Conservation (phyloP, 225 moss, liverwort and hornwort species). For the Thuidium tamariscinum region DNA sequence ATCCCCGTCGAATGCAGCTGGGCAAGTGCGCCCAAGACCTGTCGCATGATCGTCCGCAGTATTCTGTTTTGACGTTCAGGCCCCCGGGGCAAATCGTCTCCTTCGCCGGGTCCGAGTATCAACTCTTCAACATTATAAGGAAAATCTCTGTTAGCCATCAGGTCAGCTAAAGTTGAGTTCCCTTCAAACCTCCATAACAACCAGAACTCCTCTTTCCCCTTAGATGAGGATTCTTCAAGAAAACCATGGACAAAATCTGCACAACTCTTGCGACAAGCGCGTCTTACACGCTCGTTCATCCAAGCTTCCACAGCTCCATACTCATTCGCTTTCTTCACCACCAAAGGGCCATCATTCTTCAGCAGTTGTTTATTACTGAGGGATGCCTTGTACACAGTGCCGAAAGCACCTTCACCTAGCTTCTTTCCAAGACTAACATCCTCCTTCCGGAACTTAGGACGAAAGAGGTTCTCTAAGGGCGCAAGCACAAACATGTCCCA, state of each 20-base stretch:
- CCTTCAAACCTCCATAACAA: conserved; percentile 98
- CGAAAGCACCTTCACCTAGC: conserved; percentile 95
- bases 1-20: conserved; percentile 87
- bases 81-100: conserved; percentile 55
- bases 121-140: conserved; percentile 79
- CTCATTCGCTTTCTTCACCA: conserved; percentile 90
- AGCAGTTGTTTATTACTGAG: conserved; percentile 38
- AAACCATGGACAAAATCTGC: conserved; percentile 93
- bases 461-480: conserved; percentile 70
- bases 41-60: conserved; percentile 75
- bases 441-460: conserved; percentile 75
- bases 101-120: conserved; percentile 37
- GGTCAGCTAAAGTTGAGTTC: conserved; percentile 67
- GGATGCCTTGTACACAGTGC: conserved; percentile 85
- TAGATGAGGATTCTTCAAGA: conserved; percentile 41
- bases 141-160: conserved; percentile 71
- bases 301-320: conserved; percentile 95
- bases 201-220: conserved; percentile 95
- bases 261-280: conserved; percentile 87
- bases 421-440: conserved; percentile 80
- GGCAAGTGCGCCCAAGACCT: conserved; percentile 57
- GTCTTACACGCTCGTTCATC: conserved; percentile 99
- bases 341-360: conserved; percentile 54
- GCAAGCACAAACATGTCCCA: conserved; percentile 99
- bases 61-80: conserved; percentile 83